Conservation (phyloP, 495 filamentous ascomycete species). For the Tuber magnatum region DNA sequence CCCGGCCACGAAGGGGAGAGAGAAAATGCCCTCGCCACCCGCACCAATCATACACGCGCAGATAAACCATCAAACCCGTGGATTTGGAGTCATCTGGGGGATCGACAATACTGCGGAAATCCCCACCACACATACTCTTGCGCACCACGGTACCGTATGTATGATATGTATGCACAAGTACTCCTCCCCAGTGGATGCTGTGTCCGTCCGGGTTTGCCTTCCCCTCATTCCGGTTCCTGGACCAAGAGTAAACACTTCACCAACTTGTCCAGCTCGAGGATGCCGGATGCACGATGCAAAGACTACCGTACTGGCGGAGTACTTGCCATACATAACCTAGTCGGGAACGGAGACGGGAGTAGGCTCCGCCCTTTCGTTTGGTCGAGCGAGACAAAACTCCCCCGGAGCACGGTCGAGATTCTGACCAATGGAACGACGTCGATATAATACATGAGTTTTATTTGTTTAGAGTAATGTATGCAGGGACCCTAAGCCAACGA, state of each 20-base stretch:
- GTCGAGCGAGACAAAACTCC: neutral
- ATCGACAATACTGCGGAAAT: constrained; percentile 2
- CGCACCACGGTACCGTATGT: neutral
- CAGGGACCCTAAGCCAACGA: neutral
- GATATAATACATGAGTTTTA: neutral
- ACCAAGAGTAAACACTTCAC: neutral
- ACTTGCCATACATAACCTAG: neutral
- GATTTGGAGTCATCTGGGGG: constrained; percentile 1
- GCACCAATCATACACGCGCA: neutral
- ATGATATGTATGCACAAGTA: neutral
- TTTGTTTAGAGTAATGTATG: neutral
- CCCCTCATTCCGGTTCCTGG: neutral
- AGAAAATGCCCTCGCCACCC: neutral
- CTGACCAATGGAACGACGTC: neutral
- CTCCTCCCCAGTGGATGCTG: neutral
- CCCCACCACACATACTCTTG: neutral
- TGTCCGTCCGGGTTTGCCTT: neutral
- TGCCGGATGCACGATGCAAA: neutral
- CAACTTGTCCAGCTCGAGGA: neutral
- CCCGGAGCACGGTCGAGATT: neutral
- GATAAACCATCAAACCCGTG: neutral
- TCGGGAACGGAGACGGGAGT: neutral
- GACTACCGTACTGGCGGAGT: neutral
- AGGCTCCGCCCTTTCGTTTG: neutral
- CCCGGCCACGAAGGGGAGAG: neutral